Conservation (phyloP, 75 land plant genomes). For the Chamaecyparis obtusa region DNA sequence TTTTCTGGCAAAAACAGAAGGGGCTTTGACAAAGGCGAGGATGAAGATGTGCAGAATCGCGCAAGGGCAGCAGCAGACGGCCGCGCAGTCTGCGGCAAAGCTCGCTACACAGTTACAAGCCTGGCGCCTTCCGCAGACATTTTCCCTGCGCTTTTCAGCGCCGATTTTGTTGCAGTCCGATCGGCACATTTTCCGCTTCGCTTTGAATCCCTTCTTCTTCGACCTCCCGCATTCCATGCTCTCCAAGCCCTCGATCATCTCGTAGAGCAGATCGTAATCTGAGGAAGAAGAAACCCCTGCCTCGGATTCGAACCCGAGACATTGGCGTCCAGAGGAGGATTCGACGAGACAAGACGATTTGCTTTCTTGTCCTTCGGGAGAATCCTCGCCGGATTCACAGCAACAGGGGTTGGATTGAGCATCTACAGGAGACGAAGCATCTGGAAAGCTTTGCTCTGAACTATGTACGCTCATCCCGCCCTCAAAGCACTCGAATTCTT, state of each 20-base stretch:
- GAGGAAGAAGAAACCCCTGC: neutral
- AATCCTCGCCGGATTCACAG: neutral
- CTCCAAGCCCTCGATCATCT: neutral
- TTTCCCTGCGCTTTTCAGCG: neutral
- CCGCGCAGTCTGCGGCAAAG: conserved; percentile 55
- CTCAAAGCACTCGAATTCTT: neutral
- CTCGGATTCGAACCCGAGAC: neutral
- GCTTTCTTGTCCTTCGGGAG: neutral
- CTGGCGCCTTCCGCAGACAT: neutral
- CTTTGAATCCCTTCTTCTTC: neutral
- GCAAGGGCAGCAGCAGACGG: conserved; percentile 50
- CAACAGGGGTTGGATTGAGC: neutral
- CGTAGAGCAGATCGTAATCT: neutral
- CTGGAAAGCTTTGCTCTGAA: neutral
- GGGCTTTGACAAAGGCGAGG: conserved; percentile 39
- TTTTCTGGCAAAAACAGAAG: conserved; percentile 35
- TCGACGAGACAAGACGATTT: neutral
- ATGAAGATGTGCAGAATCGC: conserved; percentile 26
- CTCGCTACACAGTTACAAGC: conserved; percentile 20
- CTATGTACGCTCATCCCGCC: neutral
- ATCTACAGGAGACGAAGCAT: neutral
- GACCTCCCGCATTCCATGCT: neutral
- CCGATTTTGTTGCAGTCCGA: neutral
- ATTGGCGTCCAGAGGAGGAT: neutral
- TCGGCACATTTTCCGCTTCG: neutral